Evolutionary conservation across 805 yeast species (phyloP).

Genomic region (Saccharomycopsis fibuligera): DNA sequence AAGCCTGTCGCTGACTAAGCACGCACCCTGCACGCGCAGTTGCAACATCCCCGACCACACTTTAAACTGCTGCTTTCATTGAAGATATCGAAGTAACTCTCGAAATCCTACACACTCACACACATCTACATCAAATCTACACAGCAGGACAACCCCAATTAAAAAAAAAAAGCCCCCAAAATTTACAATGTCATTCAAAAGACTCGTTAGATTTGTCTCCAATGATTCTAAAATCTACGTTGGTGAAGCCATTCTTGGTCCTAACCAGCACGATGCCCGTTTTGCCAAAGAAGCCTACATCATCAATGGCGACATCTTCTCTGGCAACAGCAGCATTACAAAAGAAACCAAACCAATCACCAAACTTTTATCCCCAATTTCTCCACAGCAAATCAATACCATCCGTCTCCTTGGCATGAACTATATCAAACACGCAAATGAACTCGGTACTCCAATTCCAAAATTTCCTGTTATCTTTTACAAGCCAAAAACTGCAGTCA

Average conservation of each 20-base stretch:
- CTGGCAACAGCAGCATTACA: conserved; percentile 32
- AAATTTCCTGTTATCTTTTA: conserved; percentile 43
- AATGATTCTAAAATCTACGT: conserved; percentile 36
- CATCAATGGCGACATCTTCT: conserved; percentile 43
- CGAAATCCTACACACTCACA: no score
- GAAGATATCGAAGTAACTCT: no score
- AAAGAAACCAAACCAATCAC: conserved; percentile 30
- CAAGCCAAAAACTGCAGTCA: conserved; percentile 42
- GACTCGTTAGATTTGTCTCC: conserved; percentile 40
- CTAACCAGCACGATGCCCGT: conserved; percentile 18
- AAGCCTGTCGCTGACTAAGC: no score
- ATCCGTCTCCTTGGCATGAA: conserved; percentile 48
- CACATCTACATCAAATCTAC: no score
- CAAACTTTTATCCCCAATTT: conserved; percentile 37
- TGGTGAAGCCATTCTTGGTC: conserved; percentile 43
- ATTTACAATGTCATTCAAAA: conserved; percentile 20
- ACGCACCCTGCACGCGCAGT: no score
- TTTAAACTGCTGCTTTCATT: no score
- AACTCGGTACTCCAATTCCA: conserved; percentile 38
- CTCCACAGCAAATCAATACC: conserved; percentile 31
- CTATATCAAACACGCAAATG: conserved; percentile 38
- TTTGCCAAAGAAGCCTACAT: conserved; percentile 35
- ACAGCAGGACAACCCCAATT: no score
- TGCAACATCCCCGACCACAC: no score
- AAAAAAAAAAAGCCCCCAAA: no score